A percentile compares a stretch with the other conserved stretches of the same genome.
These are phyloP conservation scores for Podospora pseudopauciseta DNA, from an alignment of 495 filamentous ascomycete species.

Conservation along the genomic window DNA sequence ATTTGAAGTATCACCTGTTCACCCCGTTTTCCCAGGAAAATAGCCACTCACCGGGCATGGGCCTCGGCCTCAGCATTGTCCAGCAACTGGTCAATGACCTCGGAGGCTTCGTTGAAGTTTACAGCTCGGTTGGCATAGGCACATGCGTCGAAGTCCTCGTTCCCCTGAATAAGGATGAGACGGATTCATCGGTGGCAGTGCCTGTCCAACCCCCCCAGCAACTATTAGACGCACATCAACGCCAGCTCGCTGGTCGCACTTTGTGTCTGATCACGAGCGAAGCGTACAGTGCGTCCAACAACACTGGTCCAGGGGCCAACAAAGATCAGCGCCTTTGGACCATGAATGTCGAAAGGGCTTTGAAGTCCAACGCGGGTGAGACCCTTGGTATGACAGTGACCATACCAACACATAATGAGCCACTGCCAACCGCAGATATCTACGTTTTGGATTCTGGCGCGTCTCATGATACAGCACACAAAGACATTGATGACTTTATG, in stretches of 20 bases:
- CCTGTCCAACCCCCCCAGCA: background rate
- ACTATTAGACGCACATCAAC: background rate
- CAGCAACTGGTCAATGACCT: conserved; percentile 61
- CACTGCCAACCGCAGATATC: conserved; percentile 20
- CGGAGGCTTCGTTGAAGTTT: conserved; percentile 56
- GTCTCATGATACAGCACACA: background rate
- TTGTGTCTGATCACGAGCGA: conserved; percentile 32
- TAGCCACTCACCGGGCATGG: conserved; percentile 59
- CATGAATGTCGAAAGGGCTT: conserved; percentile 14
- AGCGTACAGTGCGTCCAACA: conserved; percentile 10
- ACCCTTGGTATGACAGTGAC: conserved; percentile 20
- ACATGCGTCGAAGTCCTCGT: conserved; percentile 46
- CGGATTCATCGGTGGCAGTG: conserved; percentile 21
- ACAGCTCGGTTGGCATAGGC: conserved; percentile 25
- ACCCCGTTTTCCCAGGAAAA: conserved; percentile 72
- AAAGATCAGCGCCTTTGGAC: conserved; percentile 13
- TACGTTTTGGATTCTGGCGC: conserved; percentile 24
- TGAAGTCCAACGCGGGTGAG: conserved; percentile 19
- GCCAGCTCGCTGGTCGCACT: conserved; percentile 17
- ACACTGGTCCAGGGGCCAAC: background rate
- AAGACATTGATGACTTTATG: background rate
- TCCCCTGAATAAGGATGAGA: conserved; percentile 40
- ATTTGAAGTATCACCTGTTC: conserved; percentile 62
- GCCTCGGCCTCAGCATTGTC: conserved; percentile 67
- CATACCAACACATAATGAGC: conserved; percentile 7